Base-by-base conservation (phyloP, 495 filamentous ascomycete genomes). In the Umbilicaria muhlenbergii region DNA sequence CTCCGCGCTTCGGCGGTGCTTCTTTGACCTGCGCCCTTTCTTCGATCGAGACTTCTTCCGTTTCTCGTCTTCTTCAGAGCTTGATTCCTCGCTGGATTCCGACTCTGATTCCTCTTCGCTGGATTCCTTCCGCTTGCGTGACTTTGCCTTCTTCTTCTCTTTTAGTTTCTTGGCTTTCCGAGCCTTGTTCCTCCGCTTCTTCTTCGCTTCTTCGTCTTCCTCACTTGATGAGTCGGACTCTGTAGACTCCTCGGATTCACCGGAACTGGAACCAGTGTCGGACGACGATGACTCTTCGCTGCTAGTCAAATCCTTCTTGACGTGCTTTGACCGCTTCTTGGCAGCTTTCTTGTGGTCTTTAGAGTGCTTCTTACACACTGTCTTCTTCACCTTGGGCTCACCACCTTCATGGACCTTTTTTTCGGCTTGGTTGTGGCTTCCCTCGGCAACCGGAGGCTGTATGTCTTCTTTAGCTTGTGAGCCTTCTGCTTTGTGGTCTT, bases 141-240 rank as follows among this genome's bases (percentile, higher is more conserved):
- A 51, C 50, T 67, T 73, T 15, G 44, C 46, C 45, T 62, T 67
- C 55, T 61, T 70, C 38, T 58, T 55, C 45, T 62, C 69, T 42
- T 61, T 55, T 1, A 52, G 45, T 38, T 65, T 68, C 43, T 64
- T 68, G 5, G 67, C 57, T 19, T 70, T 70, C 47, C 65, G 69
- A 7, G 56, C 59, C 52, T 74, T 77, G 19, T 63, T 55, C 43
- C 71, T 75, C 15, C 63, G 58, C 41, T 59, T 62, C 31, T 46
- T 46, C 14, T 49, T 47, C 6, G 33, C 42, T 34, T 64, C 65
- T 5, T 41, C 38, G 37, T 63, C 59, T 5, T 61, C 59, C 16
- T 68, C 64, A n/a, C 45, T 45, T 1, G 58, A 60, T 10, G 59
- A 59, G 5, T 56, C 57, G 18, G 55, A 55, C 17, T 54, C 41